Base-by-base conservation (phyloP, 768 basidiomycete species). In the Tulasnella sp. region DNA sequence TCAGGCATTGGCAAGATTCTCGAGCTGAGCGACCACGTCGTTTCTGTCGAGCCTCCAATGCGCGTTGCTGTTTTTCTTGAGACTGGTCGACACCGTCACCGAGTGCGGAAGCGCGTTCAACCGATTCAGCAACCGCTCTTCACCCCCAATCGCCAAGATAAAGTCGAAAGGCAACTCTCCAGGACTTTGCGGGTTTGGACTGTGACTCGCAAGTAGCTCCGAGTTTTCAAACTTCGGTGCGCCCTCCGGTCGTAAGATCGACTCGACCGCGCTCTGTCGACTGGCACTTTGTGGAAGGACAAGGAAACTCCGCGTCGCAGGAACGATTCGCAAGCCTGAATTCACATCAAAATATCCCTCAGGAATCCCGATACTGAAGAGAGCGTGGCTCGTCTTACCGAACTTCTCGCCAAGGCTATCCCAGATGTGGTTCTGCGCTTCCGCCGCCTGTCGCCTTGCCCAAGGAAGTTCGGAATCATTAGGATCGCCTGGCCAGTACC, bases 371-470 rank as follows among this genome's bases (percentile, higher is more conserved):
- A 12, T 26, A 12, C 52, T 26, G 26, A 59, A n/a, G 22, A 2
- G 52, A 29, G 8, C 52, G 19, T 26, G 29, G 14, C 9, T 1
- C 22, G 29, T 41, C 52, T 14, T 32, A 67, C 63, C 63, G 35
- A 70, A 70, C 19, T 62, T 52, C 37, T 70, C 69, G 29, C 52
- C 76, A 36, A 47, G 86, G 86, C 86, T 87, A 78, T 93, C 92
- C 77, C 91, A 94, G 75, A 94, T 91, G 76, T 94, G 93, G 80
- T 95, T 94, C 80, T 94, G 93, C 32, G 93, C 92, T 78, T 94
- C 92, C 0, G 91, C 91, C 0, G 93, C 93, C 78, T 94, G 92
- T 29, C 93, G 82, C 39, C 89, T 85, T 0, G 91, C 93, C 93
- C 93, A 95, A 72, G 87, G 87, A 12, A 89, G 83, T 77, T 91